Percentiles rank a stretch among this genome's conserved stretches.
Conservation (phyloP, 1,139 yeast genomes). For the Blastobotrys capitulatus region DNA sequence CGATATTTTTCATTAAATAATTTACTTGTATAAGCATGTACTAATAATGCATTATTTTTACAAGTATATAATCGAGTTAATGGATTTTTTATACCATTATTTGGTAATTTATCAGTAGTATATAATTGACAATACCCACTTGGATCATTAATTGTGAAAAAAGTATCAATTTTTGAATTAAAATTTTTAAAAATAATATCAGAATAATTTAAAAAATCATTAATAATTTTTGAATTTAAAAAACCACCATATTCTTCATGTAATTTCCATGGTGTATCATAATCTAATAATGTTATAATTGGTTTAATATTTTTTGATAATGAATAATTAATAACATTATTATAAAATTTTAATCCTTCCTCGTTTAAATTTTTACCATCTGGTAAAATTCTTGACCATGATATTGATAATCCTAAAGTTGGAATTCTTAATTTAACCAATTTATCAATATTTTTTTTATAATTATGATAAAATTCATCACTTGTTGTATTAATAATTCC, state of each 20-base stretch:
- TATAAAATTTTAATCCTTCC: conserved; percentile 34
- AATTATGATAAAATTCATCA: conserved; percentile 33
- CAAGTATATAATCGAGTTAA: conserved; percentile 13
- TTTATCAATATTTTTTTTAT: conserved; percentile 35
- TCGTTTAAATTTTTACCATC: conserved; percentile 31
- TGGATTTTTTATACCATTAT: neutral
- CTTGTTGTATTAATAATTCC: conserved; percentile 32
- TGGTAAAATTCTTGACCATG: conserved; percentile 37
- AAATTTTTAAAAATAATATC: conserved; percentile 33
- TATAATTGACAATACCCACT: conserved; percentile 13
- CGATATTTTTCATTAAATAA: conserved; percentile 31
- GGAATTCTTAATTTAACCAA: conserved; percentile 36
- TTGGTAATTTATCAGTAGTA: neutral
- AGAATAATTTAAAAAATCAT: conserved; percentile 35
- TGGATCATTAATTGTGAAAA: conserved; percentile 37
- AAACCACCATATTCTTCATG: conserved; percentile 30
- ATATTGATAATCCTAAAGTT: conserved; percentile 34
- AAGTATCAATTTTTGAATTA: conserved; percentile 34
- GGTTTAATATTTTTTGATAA: conserved; percentile 32
- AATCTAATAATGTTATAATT: conserved; percentile 35
- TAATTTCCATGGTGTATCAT: conserved; percentile 34
- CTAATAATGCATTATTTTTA: conserved; percentile 31
- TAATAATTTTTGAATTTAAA: conserved; percentile 28
- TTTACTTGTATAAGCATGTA: conserved; percentile 31
- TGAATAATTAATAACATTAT: conserved; percentile 33